Evolutionary conservation across 768 basidiomycete species (phyloP), one percentile per base, ranked within the genome.

Genomic region (Termitomyces sp.): DNA sequence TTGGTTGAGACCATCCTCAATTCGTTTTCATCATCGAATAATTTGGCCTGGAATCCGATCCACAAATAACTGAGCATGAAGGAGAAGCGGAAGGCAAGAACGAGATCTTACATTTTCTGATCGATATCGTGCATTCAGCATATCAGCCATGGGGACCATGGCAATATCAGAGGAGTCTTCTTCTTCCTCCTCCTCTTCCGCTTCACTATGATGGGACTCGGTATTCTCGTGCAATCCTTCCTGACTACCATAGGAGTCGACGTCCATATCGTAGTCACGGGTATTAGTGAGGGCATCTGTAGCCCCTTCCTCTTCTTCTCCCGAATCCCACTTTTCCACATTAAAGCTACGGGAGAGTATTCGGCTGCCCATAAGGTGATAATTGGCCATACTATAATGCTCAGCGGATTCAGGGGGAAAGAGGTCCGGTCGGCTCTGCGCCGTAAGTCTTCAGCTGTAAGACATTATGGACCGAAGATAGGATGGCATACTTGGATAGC

Each of bases 61-160:
- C 58, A 32, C 59, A 60, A 55, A 55, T 44, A 39, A 53, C 12
- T 60, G 45, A 58, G n/a, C n/a, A n/a, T 40, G 46, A 16, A 63
- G 28, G 20, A 12, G 32, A 49, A 51, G 20, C 56, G 54, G 52
- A 49, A 44, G 45, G 49, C 54, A 39, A 20, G 22, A 22, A 42
- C 32, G 32, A 57, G 28, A 24, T 73, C 87, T 63, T 68, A 94
- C 95, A 64, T 98, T 98, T 71, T 94, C 90, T 42, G 83, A 83
- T 8, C 85, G 88, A 71, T 86, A 92, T 57, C 88, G 84, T 12
- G 96, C 97, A 68, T 99, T 99, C 53, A 99, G 77, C 78, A 98
- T 86, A 74, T 99, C 97, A 3, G 97, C 97, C 78, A 98, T 87
- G 0, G 96, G 96, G 4, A 98, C 91, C 94, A 98, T 95, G 3